These are phyloP conservation scores for Aspergillus sp. DNA, from an alignment of 2,329 filamentous ascomycete genomes.

Conservation along the genomic window DNA sequence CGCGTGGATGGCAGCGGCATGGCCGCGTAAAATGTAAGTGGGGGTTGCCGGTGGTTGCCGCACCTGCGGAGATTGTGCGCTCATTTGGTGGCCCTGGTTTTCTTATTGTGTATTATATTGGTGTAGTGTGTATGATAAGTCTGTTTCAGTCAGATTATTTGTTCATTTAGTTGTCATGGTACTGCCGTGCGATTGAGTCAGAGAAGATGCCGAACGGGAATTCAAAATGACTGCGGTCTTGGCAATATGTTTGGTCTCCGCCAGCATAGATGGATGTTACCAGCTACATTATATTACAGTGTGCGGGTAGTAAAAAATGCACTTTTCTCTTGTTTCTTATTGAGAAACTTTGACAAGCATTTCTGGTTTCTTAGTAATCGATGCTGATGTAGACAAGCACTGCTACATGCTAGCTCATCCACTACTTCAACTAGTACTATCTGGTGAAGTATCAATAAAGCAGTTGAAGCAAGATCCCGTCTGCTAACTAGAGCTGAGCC, in stretches of 20 bases:
- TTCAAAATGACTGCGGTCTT: neutral
- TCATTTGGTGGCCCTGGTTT: conserved; percentile 10
- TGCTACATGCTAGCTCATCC: rapidly evolving
- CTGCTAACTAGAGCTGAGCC: neutral
- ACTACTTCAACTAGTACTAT: neutral
- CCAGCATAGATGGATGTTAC: neutral
- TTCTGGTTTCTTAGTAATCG: too few species aligned
- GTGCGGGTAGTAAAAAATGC: neutral
- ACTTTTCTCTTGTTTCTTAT: too few species aligned
- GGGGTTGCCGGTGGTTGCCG: conserved; percentile 55
- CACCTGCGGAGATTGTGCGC: conserved; percentile 11
- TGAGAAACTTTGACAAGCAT: too few species aligned
- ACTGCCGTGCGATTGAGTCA: neutral
- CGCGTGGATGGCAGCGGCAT: conserved; percentile 76
- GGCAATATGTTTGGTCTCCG: neutral
- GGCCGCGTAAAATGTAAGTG: conserved; percentile 77
- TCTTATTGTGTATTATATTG: neutral
- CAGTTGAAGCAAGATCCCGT: too few species aligned
- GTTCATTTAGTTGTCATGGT: neutral
- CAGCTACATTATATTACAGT: neutral
- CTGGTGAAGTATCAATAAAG: neutral
- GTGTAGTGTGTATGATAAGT: neutral
- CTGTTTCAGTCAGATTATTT: neutral
- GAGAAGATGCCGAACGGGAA: neutral
- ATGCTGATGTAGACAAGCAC: too few species aligned